Evolutionary conservation across 169 alveolate genomes (phyloP), one percentile per base, ranked within the genome.

Genomic region (Blepharisma undulans): DNA sequence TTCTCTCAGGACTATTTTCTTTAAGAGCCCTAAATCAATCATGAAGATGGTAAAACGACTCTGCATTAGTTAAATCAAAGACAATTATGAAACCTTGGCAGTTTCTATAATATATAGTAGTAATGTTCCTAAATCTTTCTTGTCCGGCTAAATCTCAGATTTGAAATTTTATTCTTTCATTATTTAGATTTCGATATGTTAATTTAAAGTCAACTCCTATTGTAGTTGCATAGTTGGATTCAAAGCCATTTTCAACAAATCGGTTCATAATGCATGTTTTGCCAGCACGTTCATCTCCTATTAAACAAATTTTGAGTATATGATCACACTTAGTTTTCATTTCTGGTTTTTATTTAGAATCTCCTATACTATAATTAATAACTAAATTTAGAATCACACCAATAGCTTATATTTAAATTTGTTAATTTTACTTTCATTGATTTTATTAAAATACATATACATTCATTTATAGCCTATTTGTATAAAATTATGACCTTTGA

Each of bases 111-210:
- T 99, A 99, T 27, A 99, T 99, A 92, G 99, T 99, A 82, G 99
- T 96, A 91, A 99, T 98, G 21, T 99, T 99, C 36, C 99, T 99
- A 93, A 99, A 98, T 96, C 98, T 99, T 95, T 99, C 99, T 95
- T 99, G 99, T 10, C 99, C 99, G 32, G 99, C 99, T 33, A 99
- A 99, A 92, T 99, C 99, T 99, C 99, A 99, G n/a, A 99, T 99
- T 93, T 98, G 98, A 97, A 99, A 98, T 91, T 96, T 97, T 85
- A 99, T 97, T 77, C 96, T 96, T 79, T 99, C 99, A 85, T 96
- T 96, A 88, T 97, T 98, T 34, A 99, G 98, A 94, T 97, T 94
- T 95, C 99, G 98, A 88, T 95, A 96, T 95, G 98, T 93, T 10
- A 99, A 99, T 92, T 98, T 99, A 34, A 98, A 99, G 92, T 99